Conservation (phyloP, 164 flowering plant genomes). For the Cinnamomum chago region DNA sequence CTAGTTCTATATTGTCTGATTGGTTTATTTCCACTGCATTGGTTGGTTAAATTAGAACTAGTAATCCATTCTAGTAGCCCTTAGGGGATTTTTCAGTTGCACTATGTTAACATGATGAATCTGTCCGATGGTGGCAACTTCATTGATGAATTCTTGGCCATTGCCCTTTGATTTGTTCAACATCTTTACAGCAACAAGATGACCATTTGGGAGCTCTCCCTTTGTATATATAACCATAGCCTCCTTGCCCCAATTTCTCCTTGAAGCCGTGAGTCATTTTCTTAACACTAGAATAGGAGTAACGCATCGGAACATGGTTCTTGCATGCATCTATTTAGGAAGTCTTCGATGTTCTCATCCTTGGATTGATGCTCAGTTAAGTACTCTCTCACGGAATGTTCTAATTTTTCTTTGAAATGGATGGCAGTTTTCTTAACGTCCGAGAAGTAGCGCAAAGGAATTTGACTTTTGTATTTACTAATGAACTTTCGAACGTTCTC, state of each 20-base stretch:
- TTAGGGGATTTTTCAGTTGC: no score
- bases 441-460: no score
- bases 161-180: not conserved
- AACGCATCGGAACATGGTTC: constrained; percentile 7
- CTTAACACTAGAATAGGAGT: not conserved
- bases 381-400: no score
- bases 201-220: constrained; percentile 8
- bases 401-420: no score
- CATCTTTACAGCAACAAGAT: constrained; percentile 1
- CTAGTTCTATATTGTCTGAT: no score
- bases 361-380: not conserved
- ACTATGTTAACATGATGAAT: constrained; percentile 10
- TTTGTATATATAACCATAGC: constrained; percentile 1
- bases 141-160: constrained; percentile 11
- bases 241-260: constrained; percentile 7
- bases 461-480: no score
- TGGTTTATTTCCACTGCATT: no score
- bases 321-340: not conserved
- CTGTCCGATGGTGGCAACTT: constrained; percentile 5
- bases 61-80: no score
- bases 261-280: not conserved
- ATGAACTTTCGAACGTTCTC: no score
- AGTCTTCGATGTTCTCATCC: constrained; percentile 7
- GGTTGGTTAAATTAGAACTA: no score
- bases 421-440: no score